A percentile compares a stretch with the other conserved stretches of the same genome.
Conservation (phyloP, 1,284 basidiomycete species). For the Ceratorhiza oryzae-sativae region DNA sequence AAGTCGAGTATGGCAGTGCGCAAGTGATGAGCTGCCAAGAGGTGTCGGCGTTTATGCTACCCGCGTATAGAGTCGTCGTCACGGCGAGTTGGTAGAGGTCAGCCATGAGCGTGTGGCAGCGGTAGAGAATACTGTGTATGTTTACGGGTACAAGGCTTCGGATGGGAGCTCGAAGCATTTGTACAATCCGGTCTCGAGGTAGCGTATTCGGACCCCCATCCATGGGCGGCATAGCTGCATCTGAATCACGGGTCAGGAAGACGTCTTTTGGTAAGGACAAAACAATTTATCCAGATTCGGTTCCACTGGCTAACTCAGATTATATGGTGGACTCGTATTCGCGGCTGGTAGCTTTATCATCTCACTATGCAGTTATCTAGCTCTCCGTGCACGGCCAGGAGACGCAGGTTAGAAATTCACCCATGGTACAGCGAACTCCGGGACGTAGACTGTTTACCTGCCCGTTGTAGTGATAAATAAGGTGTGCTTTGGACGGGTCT, state of each 20-base stretch:
- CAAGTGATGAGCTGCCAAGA: conserved; percentile 61
- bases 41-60: conserved; percentile 45
- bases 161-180: conserved; percentile 48
- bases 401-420: neutral
- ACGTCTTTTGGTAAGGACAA: neutral
- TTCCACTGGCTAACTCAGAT: conserved; percentile 84
- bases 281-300: conserved; percentile 68
- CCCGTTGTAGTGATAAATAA: conserved; percentile 76
- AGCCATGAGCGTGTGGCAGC: conserved; percentile 67
- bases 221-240: conserved; percentile 27
- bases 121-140: conserved; percentile 84
- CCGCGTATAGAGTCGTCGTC: conserved; percentile 51
- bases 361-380: conserved; percentile 75
- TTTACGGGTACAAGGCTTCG: conserved; percentile 75
- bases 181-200: conserved; percentile 1
- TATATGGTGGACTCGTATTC: conserved; percentile 66
- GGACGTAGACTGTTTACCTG: conserved; percentile 85
- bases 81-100: conserved; percentile 62
- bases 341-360: conserved; percentile 48
- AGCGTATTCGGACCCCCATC: conserved; percentile 14
- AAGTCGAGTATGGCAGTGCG: conserved; percentile 81
- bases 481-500: conserved; percentile 65
- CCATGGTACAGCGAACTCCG: conserved; percentile 59
- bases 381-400: conserved; percentile 59
- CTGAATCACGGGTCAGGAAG: neutral